Evolutionary conservation across 371 early-diverging fungal species (phyloP), one percentile per base, ranked within the genome.

Genomic region (Saksenaea vasiformis): DNA sequence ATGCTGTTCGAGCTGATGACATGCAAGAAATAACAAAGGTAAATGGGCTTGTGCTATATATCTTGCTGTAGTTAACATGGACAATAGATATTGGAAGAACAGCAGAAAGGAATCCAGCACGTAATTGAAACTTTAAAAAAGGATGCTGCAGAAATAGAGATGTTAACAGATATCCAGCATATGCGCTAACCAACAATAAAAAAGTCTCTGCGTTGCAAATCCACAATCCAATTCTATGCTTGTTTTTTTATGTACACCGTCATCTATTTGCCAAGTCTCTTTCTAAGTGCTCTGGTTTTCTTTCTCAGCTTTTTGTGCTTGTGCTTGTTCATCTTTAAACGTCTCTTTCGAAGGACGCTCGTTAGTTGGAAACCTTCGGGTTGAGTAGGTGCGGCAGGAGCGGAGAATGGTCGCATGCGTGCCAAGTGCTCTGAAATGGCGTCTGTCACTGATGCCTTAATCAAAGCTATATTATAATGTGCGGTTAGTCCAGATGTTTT

Each of bases 251-350:
- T 55, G 31, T 55, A 55, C 56, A 56, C 27, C 39, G 36, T 60
- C 19, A 28, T 72, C 68, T 87, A 88, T 85, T 93, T 93, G 71
- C 91, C 90, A 55, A 91, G 82, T 63, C 87, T 85, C 82, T 87
- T 90, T 70, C 91, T 86, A 73, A 91, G 71, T 11, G 92, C 91
- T 63, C 90, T 85, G 38, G 86, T 88, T 76, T 90, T 84, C 84
- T 91, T 92, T 71, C 90, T 85, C 67, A 92, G 80, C 71, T 93
- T 93, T 77, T 85, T 88, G 70, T 90, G 89, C 74, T 93, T 93
- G 73, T 93, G 93, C 82, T 93, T 93, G 71, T 91, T 91, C 92
- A 93, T 91, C 82, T 93, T 93, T 73, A 88, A 79, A 65, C 81
- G 88, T 71, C 91, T 84, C 80, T 92, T 93, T 78, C 91, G 82